phyloP scores from a whole-genome alignment of 164 flowering plant genomes.

The Brasenia schreberi region DNA sequence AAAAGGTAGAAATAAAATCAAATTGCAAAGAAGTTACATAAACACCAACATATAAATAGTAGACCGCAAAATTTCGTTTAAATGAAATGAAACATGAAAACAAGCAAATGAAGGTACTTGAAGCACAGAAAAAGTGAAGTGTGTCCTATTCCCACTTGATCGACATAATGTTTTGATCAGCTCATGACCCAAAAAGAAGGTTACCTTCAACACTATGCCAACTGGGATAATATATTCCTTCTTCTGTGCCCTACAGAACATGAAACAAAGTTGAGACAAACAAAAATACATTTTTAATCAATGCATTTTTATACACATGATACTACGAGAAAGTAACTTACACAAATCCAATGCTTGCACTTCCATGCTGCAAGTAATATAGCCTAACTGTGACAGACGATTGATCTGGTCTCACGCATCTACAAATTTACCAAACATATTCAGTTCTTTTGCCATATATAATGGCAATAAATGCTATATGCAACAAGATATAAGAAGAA shows the following conservation, averaged over 20 bases:
- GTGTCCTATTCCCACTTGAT: too few species aligned
- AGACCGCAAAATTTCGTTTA: neutral
- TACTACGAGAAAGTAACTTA: conserved; percentile 17
- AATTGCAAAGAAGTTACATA: neutral
- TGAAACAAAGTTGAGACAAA: neutral
- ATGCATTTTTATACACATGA: too few species aligned
- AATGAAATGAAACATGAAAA: neutral
- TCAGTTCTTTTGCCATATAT: neutral
- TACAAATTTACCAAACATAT: conserved; percentile 9
- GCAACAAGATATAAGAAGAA: too few species aligned
- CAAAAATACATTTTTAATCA: neutral
- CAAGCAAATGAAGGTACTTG: neutral
- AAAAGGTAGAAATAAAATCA: too few species aligned
- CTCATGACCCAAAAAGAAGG: neutral
- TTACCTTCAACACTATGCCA: conserved; percentile 77
- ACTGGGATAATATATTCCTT: conserved; percentile 86
- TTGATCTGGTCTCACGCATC: conserved; percentile 86
- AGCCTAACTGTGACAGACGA: conserved; percentile 59
- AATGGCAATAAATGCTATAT: neutral
- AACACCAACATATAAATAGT: too few species aligned
- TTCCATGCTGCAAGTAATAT: conserved; percentile 82
- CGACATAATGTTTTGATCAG: too few species aligned
- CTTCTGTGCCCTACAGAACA: conserved; percentile 48
- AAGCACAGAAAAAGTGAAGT: too few species aligned
- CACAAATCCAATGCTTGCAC: conserved; percentile 94